A percentile compares a stretch with the other conserved stretches of the same genome.
Evolutionary conservation across 768 basidiomycete genomes (phyloP).

Genomic region (Termitomyces bulborhizus): DNA sequence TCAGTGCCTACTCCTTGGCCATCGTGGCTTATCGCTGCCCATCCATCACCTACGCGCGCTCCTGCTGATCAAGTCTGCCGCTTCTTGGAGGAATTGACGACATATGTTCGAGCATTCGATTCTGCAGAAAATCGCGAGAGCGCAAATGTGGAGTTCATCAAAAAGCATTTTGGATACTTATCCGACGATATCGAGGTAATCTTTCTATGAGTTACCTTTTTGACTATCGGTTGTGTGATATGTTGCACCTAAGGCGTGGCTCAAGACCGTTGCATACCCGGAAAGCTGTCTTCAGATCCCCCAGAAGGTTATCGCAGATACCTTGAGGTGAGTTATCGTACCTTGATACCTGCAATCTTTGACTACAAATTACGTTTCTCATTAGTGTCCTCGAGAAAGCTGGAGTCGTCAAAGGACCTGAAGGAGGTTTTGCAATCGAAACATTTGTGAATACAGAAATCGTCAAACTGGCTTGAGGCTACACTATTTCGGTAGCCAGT

Average conservation of each 20-base stretch:
- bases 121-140: conserved; percentile 48
- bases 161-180: conserved; percentile 72
- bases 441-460: conserved; percentile 55
- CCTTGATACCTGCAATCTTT: background rate
- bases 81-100: conserved; percentile 63
- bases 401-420: conserved; percentile 58
- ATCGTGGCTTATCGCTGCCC: conserved; percentile 92
- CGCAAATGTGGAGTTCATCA: conserved; percentile 69
- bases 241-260: conserved; percentile 58
- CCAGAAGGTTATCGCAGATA: conserved; percentile 58
- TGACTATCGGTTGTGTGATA: background rate
- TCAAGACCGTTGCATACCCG: conserved; percentile 74
- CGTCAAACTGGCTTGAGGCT: conserved; percentile 37
- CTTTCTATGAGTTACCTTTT: background rate
- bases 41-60: conserved; percentile 56
- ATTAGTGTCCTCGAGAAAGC: conserved; percentile 68
- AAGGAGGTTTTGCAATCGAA: conserved; percentile 47
- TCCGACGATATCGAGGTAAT: conserved; percentile 73
- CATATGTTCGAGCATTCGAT: conserved; percentile 62
- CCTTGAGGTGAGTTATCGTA: conserved; percentile 49
- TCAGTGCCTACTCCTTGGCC: conserved; percentile 93
- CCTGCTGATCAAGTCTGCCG: conserved; percentile 36
- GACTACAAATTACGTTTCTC: background rate
- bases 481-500: background rate
- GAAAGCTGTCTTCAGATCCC: conserved; percentile 59